Conservation (phyloP, 2,329 filamentous ascomycete species). For the Talaromyces sp. region DNA sequence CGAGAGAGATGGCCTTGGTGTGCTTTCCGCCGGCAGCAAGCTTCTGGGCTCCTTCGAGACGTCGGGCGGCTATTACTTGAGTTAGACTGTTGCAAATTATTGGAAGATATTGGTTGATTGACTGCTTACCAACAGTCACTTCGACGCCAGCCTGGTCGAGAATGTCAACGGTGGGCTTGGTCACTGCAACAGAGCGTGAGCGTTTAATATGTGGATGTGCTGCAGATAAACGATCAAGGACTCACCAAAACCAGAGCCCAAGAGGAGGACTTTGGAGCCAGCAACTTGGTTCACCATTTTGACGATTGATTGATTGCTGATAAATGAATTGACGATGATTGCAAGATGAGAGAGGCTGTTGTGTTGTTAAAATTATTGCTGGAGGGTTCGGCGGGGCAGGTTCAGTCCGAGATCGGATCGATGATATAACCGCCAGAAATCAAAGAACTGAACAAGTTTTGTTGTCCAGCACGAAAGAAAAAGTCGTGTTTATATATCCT, state of each 20-base stretch:
- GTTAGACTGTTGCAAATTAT: background rate
- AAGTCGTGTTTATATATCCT: background rate
- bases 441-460: background rate
- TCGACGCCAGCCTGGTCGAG: slow-evolving; percentile 55
- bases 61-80: slow-evolving; percentile 65
- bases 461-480: background rate
- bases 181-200: slow-evolving; percentile 36
- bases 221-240: background rate
- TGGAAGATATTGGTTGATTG: background rate
- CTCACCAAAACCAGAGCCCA: slow-evolving; percentile 35
- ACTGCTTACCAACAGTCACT: slow-evolving; percentile 58
- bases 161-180: slow-evolving; percentile 60
- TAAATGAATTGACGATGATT: background rate
- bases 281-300: slow-evolving; percentile 32
- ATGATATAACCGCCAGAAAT: background rate
- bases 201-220: background rate
- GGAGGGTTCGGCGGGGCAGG: slow-evolving; percentile 5
- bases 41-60: slow-evolving; percentile 68
- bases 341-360: background rate
- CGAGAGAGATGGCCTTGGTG: slow-evolving; percentile 72
- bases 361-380: background rate
- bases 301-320: slow-evolving; percentile 15
- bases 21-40: slow-evolving; percentile 68
- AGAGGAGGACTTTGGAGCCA: slow-evolving; percentile 34
- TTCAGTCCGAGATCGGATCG: slow-evolving; percentile 8